phyloP scores from a whole-genome alignment of 148 eudicot species.

The Camellia granthamiana region DNA sequence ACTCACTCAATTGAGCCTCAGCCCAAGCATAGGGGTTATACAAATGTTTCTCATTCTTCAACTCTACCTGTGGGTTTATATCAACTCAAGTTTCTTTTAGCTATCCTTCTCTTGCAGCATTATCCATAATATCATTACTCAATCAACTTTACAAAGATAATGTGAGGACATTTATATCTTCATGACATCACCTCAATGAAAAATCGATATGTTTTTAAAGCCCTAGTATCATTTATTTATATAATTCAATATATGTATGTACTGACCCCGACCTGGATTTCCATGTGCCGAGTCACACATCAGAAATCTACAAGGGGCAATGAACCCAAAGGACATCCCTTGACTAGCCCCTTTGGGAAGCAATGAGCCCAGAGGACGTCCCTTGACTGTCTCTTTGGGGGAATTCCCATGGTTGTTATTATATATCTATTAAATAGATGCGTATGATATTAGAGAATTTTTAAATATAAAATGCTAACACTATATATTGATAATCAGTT shows the following conservation, averaged over 20 bases:
- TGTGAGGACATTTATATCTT: not conserved
- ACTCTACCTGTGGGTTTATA: not conserved
- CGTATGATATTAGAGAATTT: not conserved
- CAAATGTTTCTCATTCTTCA: not conserved
- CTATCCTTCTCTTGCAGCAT: not conserved
- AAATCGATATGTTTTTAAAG: no score
- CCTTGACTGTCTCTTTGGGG: no score
- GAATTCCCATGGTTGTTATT: no score
- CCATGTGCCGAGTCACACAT: no score
- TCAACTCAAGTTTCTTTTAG: not conserved
- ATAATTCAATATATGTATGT: not conserved
- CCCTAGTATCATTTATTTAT: slow-evolving; percentile 4
- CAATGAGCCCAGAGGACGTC: no score
- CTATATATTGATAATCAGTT: not conserved
- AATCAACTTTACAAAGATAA: not conserved
- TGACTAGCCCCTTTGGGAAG: no score
- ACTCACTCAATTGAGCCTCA: not conserved
- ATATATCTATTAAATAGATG: no score
- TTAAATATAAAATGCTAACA: not conserved
- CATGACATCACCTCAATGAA: not conserved
- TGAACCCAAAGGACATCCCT: no score
- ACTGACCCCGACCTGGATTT: no score
- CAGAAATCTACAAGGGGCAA: no score
- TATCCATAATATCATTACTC: not conserved
- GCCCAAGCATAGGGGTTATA: not conserved